Conservation (phyloP, 805 yeast species). For the Hanseniaspora clermontiae region DNA sequence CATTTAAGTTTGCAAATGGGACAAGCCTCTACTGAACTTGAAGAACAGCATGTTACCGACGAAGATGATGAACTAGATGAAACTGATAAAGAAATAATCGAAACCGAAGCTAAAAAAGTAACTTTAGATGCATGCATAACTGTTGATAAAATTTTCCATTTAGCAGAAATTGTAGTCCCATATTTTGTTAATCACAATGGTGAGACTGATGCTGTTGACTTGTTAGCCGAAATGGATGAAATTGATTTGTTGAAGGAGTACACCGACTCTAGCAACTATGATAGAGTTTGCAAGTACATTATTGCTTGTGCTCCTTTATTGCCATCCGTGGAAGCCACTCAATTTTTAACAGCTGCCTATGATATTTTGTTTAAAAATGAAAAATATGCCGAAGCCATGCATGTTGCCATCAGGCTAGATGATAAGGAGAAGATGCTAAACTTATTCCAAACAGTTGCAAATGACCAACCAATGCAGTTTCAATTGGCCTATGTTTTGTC, state of each 20-base stretch:
- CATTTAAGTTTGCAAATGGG: constrained; percentile 94
- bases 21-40: constrained; percentile 56
- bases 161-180: constrained; percentile 72
- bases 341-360: constrained; percentile 78
- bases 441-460: constrained; percentile 62
- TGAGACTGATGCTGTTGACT: constrained; percentile 95
- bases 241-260: constrained; percentile 71
- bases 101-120: constrained; percentile 14
- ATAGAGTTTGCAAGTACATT: constrained; percentile 86
- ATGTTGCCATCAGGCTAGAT: constrained; percentile 79
- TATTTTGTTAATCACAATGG: constrained; percentile 88
- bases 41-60: constrained; percentile 24
- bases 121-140: constrained; percentile 21
- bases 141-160: constrained; percentile 38
- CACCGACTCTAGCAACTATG: constrained; percentile 73
- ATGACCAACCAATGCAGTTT: constrained; percentile 62
- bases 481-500: constrained; percentile 86
- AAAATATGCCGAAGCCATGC: constrained; percentile 78
- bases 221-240: constrained; percentile 76
- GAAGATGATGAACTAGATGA: constrained; percentile 13
- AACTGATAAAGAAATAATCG: constrained; percentile 14
- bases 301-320: constrained; percentile 91
- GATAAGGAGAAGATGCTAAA: constrained; percentile 63
- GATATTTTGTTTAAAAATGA: constrained; percentile 67
- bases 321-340: constrained; percentile 85